A percentile compares a stretch with the other conserved stretches of the same genome.
Conservation (phyloP, 306 rosid genomes). For the Leucaena leucocephala region DNA sequence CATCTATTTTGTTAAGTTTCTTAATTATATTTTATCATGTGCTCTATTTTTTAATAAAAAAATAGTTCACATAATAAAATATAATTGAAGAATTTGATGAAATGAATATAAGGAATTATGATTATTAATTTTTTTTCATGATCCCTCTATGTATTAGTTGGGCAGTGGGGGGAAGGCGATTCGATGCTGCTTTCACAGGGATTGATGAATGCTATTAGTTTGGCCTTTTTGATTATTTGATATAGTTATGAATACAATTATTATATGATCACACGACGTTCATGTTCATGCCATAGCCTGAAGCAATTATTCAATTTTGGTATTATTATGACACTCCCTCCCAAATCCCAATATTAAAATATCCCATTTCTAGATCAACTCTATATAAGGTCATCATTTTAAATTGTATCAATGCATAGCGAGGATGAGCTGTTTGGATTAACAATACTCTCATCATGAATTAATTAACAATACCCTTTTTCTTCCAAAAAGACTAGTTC, state of each 20-base stretch:
- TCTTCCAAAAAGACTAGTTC: no score
- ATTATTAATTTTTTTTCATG: no score
- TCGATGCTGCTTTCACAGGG: background rate
- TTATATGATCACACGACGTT: background rate
- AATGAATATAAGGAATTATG: no score
- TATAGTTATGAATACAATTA: background rate
- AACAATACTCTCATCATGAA: no score
- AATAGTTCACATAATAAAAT: no score
- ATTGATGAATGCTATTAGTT: background rate
- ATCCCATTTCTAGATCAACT: background rate
- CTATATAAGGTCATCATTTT: background rate
- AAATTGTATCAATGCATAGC: background rate
- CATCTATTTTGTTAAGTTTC: no score
- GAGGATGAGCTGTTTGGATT: background rate
- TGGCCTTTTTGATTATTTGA: background rate
- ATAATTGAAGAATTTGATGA: no score
- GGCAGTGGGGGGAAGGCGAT: background rate
- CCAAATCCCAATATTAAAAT: background rate
- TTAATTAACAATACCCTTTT: background rate
- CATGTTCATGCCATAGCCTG: background rate
- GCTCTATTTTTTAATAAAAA: no score
- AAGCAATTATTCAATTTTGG: background rate
- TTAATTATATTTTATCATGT: no score
- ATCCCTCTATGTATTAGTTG: no score
- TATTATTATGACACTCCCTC: no score